Evolutionary conservation across 148 eudicot species (phyloP).

Genomic region (Nepenthes gracilis): DNA sequence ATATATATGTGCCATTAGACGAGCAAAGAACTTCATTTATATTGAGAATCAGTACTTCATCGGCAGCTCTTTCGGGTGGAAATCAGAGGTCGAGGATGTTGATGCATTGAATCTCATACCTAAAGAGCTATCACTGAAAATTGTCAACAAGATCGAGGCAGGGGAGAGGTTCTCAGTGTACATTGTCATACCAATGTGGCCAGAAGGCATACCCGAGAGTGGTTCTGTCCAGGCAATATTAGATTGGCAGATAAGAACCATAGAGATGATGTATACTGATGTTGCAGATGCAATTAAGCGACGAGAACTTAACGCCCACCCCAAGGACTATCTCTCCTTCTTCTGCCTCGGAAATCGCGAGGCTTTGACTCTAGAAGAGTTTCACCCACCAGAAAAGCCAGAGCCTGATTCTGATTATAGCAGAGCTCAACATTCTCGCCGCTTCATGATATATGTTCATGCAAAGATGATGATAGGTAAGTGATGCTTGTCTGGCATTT

Average conservation of each 20-base stretch:
- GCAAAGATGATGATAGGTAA: conserved; percentile 90
- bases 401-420: conserved; percentile 41
- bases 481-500: not conserved
- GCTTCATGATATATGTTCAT: conserved; percentile 95
- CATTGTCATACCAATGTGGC: conserved; percentile 91
- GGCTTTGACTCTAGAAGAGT: conserved; percentile 23
- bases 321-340: conserved; percentile 51
- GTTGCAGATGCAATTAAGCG: conserved; percentile 34
- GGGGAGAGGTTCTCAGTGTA: conserved; percentile 65
- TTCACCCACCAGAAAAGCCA: conserved; percentile 41
- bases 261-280: conserved; percentile 88
- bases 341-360: conserved; percentile 80
- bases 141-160: conserved; percentile 54
- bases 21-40: conserved; percentile 69
- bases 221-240: conserved; percentile 67
- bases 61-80: conserved; percentile 80
- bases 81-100: conserved; percentile 33
- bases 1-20: conserved; percentile 61
- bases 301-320: conserved; percentile 25
- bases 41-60: conserved; percentile 83
- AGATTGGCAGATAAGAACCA: conserved; percentile 71
- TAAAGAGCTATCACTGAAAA: conserved; percentile 68
- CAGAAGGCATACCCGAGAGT: conserved; percentile 82
- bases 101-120: conserved; percentile 73
- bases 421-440: conserved; percentile 54